Base-by-base conservation (phyloP, 495 filamentous ascomycete species). In the Penicillium egyptiacum region DNA sequence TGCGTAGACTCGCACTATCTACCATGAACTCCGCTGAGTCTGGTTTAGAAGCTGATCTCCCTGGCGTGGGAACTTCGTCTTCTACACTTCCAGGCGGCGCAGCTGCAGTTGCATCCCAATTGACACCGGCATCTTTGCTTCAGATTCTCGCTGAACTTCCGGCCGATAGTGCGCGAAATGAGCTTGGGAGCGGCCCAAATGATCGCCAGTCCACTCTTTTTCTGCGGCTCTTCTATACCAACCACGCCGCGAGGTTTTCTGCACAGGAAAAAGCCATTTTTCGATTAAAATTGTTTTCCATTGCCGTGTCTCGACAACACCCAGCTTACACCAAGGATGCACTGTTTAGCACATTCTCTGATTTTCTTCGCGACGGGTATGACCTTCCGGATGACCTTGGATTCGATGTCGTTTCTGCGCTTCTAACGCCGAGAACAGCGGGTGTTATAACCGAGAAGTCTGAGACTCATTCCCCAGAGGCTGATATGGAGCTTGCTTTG, bases 131-230 rank as follows among this genome's bases (percentile, higher is more conserved):
- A 9, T 64, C 71, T 14, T 59, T 81, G 31, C 62, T 79, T 35
- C 61, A 63, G 8, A 64, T 79, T 56, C 59, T 83, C 4, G 50
- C 65, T 20, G 60, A 50, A 19, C 43, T 76, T 30, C 50, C 72
- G 20, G 52, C 60, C 41, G 62, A 71, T 4, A 61, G 69, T 43
- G 72, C 71, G 16, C 54, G 65, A 5, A 53, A 45, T 35, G 58
- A 72, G 28, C 62, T 86, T 42, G 81, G 82, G 7, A 43, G 55
- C 31, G 73, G 73, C 9, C 67, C 67, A 11, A 60, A 69, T 11
- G 82, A 81, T 60, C 56, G 39, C 8, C 48, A 58, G 2, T 80
- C 81, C 5, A 85, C 80, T 5, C 55, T 74, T 7, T 85, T 84
- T 56, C 61, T 85, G 26, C 64, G 57, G 14, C 70, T 71, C 19